These are phyloP conservation scores for Pseudopediastrum boryanum DNA, from an alignment of 139 green algal species.

Conservation along the genomic window DNA sequence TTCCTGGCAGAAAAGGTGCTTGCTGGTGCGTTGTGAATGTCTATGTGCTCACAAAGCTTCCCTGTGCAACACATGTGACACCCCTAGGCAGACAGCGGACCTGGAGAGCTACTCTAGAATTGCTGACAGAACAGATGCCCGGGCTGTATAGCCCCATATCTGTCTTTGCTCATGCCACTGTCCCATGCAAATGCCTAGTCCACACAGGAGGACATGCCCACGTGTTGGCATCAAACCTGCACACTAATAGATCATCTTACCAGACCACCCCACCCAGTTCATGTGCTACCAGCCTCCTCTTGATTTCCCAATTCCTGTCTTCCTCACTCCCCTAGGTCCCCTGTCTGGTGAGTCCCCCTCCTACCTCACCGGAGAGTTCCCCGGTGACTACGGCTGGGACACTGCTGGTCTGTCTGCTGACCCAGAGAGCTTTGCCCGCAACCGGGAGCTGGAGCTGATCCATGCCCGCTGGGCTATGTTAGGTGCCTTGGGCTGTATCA, in stretches of 20 bases:
- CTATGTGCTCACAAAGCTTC: no score
- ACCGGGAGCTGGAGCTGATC: slow-evolving; percentile 68
- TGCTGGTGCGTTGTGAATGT: no score
- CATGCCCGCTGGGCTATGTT: slow-evolving; percentile 84
- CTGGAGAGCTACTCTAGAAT: no score
- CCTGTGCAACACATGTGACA: no score
- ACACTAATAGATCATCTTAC: not conserved
- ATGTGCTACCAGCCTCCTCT: not conserved
- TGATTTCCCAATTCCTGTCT: not conserved
- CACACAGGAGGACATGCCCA: no score
- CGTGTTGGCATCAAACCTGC: not conserved
- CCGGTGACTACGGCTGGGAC: slow-evolving; percentile 93
- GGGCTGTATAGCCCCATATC: not conserved
- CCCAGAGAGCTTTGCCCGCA: slow-evolving; percentile 88
- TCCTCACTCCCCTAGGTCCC: slow-evolving; percentile 11
- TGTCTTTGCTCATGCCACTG: not conserved
- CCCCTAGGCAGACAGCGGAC: no score
- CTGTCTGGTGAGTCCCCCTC: slow-evolving; percentile 75
- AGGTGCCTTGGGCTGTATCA: slow-evolving; percentile 57
- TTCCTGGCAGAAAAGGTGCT: no score
- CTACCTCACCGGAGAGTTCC: slow-evolving; percentile 89
- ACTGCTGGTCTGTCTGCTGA: slow-evolving; percentile 93
- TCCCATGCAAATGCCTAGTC: not conserved
- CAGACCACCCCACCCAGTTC: not conserved
- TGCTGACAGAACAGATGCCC: no score